Evolutionary conservation across 139 green algal genomes (phyloP), one percentile per base, ranked within the genome.

Genomic region (Zygnema circumcarinatum): DNA sequence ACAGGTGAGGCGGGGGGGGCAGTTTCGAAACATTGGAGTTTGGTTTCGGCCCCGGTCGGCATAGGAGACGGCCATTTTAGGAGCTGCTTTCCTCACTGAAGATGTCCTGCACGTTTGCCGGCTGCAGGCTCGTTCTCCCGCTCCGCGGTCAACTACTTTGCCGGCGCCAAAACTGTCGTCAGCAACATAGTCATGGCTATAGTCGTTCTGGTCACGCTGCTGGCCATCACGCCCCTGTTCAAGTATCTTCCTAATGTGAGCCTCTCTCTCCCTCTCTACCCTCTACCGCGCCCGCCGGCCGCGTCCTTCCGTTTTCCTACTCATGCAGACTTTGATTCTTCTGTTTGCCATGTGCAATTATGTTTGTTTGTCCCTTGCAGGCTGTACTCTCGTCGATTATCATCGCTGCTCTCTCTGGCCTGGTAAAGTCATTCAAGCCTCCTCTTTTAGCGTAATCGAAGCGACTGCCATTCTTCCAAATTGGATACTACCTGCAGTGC

Each of bases 51-150:
- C n/a, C n/a, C n/a, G n/a, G n/a, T n/a, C n/a, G n/a, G n/a, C n/a
- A n/a, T n/a, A n/a, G n/a, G n/a, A n/a, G n/a, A n/a, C n/a, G n/a
- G n/a, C n/a, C n/a, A n/a, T n/a, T n/a, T n/a, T n/a, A n/a, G n/a
- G n/a, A n/a, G n/a, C n/a, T n/a, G n/a, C n/a, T n/a, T n/a, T n/a
- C n/a, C n/a, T n/a, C n/a, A n/a, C n/a, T n/a, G n/a, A n/a, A n/a
- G n/a, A n/a, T n/a, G n/a, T n/a, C n/a, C n/a, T n/a, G n/a, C n/a
- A n/a, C n/a, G n/a, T n/a, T n/a, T n/a, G n/a, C n/a, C n/a, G n/a
- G n/a, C n/a, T n/a, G 38, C 83, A 88, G 83, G 83, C 29, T 88
- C 83, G 22, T 88, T 88, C 72, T 88, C 83, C 31, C 83, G 83
- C n/a, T 88, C 83, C 1, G 83, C 83, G 2, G 83, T 88, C 21